These are phyloP conservation scores for Phytophthora agathidicida DNA, from an alignment of 352 stramenopile species.

Conservation along the genomic window DNA sequence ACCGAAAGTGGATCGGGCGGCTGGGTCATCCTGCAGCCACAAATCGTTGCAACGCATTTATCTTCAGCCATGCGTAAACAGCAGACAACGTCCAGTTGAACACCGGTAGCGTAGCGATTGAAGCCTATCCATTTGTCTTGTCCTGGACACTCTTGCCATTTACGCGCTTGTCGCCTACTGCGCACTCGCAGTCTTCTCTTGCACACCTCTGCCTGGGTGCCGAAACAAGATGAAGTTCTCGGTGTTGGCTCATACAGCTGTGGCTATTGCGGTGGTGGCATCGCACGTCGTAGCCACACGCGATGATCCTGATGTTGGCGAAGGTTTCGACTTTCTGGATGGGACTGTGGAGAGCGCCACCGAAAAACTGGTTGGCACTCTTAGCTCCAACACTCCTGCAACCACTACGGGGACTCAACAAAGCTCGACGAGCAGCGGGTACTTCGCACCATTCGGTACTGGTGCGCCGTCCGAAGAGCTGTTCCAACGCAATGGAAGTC, in stretches of 20 bases:
- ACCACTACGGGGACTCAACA: conserved; percentile 4
- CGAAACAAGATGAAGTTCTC: conserved; percentile 5
- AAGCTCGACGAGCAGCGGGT: conserved; percentile 14
- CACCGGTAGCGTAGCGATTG: not conserved
- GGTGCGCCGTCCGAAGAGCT: conserved; percentile 43
- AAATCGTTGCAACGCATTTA: too few species aligned
- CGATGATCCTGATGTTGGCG: conserved; percentile 17
- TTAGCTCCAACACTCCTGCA: conserved; percentile 1
- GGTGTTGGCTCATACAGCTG: not conserved
- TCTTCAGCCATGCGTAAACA: not conserved
- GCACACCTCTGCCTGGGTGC: not conserved
- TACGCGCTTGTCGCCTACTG: conserved; percentile 4
- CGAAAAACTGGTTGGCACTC: conserved; percentile 17
- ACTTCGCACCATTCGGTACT: conserved; percentile 50
- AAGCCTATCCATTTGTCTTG: conserved; percentile 12
- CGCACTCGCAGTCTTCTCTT: conserved; percentile 1
- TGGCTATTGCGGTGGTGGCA: not conserved
- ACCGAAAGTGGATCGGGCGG: too few species aligned
- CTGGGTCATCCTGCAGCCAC: too few species aligned
- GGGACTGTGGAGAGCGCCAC: conserved; percentile 8
- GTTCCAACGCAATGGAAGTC: conserved; percentile 49
- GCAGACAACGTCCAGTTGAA: too few species aligned
- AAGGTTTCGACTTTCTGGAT: conserved; percentile 21
- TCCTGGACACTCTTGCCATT: conserved; percentile 4
- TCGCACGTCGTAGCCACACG: conserved; percentile 2